These are phyloP conservation scores for Lactarius sanguifluus DNA, from an alignment of 768 basidiomycete species.

Conservation along the genomic window DNA sequence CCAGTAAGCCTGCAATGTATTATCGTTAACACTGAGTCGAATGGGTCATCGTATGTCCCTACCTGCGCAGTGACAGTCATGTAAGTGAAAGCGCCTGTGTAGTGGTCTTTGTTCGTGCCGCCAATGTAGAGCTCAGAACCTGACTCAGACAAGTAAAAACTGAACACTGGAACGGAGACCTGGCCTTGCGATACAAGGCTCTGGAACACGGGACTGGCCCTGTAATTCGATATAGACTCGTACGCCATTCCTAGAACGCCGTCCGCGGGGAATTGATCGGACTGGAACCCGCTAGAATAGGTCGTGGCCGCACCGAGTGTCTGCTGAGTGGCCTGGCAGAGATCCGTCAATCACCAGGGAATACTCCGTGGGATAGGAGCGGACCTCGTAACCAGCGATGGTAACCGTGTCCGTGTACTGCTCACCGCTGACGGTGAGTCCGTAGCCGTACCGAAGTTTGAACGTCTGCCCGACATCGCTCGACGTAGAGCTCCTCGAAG, in stretches of 20 bases:
- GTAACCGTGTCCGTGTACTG: conserved; percentile 45
- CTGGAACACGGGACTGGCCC: conserved; percentile 36
- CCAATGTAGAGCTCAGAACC: conserved; percentile 40
- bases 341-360: conserved; percentile 2
- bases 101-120: conserved; percentile 24
- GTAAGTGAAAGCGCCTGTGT: conserved; percentile 20
- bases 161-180: conserved; percentile 43
- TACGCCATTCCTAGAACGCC: conserved; percentile 46
- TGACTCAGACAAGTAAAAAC: conserved; percentile 46
- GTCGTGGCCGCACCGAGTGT: conserved; percentile 46
- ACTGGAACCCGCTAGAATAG: conserved; percentile 38
- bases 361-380: background rate
- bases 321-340: conserved; percentile 40
- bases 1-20: conserved; percentile 21
- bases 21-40: conserved; percentile 32
- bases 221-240: conserved; percentile 32
- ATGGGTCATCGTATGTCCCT: background rate
- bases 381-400: conserved; percentile 37
- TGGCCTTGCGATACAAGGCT: conserved; percentile 43
- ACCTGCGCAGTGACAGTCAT: conserved; percentile 5
- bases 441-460: conserved; percentile 41
- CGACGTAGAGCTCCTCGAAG: conserved; percentile 29
- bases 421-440: conserved; percentile 40
- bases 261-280: conserved; percentile 37
- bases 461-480: conserved; percentile 34